These are phyloP conservation scores for Lactuca sativa DNA, from an alignment of 129 eudicot genomes.

Conservation along the genomic window DNA sequence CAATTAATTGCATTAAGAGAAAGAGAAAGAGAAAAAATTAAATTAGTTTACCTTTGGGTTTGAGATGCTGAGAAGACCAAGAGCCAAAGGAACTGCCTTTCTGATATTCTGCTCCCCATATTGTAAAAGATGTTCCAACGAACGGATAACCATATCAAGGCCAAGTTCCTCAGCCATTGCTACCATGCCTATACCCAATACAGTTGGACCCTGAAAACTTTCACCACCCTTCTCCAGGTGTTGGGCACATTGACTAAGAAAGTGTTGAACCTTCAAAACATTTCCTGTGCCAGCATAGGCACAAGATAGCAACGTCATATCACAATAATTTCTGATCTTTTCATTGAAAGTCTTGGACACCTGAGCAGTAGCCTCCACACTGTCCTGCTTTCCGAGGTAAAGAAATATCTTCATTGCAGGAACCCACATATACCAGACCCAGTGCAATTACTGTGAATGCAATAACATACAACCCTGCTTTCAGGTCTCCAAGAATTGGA, in stretches of 20 bases:
- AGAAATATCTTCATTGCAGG: conserved; percentile 90
- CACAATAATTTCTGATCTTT: conserved; percentile 88
- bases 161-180: conserved; percentile 99
- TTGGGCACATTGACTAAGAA: conserved; percentile 92
- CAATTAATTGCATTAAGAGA: too few species aligned
- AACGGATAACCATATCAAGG: conserved; percentile 95
- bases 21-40: too few species aligned
- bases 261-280: conserved; percentile 96
- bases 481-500: conserved; percentile 77
- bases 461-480: conserved; percentile 81
- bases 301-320: conserved; percentile 93
- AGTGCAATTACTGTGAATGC: conserved; percentile 83
- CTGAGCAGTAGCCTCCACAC: conserved; percentile 97
- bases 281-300: conserved; percentile 99
- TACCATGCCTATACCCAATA: conserved; percentile 97
- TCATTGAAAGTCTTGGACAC: conserved; percentile 90
- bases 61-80: conserved; percentile 92
- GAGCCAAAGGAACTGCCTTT: conserved; percentile 87
- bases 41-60: conserved; percentile 97
- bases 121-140: conserved; percentile 92
- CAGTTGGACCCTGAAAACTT: conserved; percentile 96
- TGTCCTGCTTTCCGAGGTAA: conserved; percentile 94
- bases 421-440: conserved; percentile 93
- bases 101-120: conserved; percentile 98
- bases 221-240: conserved; percentile 98